phyloP scores from a whole-genome alignment of 805 yeast species.

The Kazachstania martiniae region DNA sequence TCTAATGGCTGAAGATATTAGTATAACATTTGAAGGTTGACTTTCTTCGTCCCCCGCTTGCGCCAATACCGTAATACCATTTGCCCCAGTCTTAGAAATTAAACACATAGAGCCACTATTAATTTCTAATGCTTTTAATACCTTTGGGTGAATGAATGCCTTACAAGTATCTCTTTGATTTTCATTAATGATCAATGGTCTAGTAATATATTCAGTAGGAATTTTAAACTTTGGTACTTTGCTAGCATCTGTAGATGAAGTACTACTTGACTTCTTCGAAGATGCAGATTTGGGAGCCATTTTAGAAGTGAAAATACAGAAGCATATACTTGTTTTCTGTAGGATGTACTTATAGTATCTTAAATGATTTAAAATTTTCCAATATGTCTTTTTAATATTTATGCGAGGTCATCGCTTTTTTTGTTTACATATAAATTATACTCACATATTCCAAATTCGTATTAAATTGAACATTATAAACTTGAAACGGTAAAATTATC shows the following conservation, averaged over 20 bases:
- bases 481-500: too few relatives aligned
- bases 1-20: conserved; percentile 39
- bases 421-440: too few relatives aligned
- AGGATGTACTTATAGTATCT: too few relatives aligned
- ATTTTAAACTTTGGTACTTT: conserved; percentile 26
- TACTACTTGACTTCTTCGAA: conserved; percentile 17
- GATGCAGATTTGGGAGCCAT: conserved; percentile 24
- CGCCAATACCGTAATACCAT: conserved; percentile 37
- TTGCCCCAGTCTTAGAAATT: conserved; percentile 35
- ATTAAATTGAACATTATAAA: too few relatives aligned
- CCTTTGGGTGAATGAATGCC: conserved; percentile 33
- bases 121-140: conserved; percentile 38
- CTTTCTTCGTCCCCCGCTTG: conserved; percentile 28
- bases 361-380: too few relatives aligned
- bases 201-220: conserved; percentile 30
- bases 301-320: too few relatives aligned
- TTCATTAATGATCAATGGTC: conserved; percentile 25
- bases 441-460: too few relatives aligned
- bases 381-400: too few relatives aligned
- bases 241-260: conserved; percentile 9
- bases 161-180: conserved; percentile 28
- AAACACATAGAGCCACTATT: conserved; percentile 36
- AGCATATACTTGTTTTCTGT: too few relatives aligned
- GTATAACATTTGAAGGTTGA: conserved; percentile 31
- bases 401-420: too few relatives aligned